phyloP scores from a whole-genome alignment of 441 rosid genomes.

The Populus trichocarpa region DNA sequence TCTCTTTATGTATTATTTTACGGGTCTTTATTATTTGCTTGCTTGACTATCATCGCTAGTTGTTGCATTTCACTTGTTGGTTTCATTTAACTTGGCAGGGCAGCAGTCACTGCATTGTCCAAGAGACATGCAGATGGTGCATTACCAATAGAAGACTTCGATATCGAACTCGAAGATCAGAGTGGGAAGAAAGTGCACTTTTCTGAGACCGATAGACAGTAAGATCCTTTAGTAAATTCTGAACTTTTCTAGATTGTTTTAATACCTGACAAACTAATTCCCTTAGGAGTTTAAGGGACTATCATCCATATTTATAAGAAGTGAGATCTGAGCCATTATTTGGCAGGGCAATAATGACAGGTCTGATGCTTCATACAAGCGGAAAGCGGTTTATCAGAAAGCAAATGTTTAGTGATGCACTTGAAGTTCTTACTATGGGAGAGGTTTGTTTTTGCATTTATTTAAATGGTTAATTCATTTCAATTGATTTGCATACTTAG shows the following conservation, averaged over 20 bases:
- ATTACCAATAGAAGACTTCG: slow-evolving; percentile 60
- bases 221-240: slow-evolving; percentile 12
- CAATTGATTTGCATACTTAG: neutral
- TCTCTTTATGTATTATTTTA: neutral
- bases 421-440: slow-evolving; percentile 84
- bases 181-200: slow-evolving; percentile 55
- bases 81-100: slow-evolving; percentile 43
- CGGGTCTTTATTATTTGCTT: neutral
- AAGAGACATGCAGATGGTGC: slow-evolving; percentile 78
- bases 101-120: slow-evolving; percentile 71
- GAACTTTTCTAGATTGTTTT: slow-evolving; percentile 3
- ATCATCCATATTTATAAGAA: neutral
- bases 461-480: neutral
- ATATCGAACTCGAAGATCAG: slow-evolving; percentile 86
- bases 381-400: slow-evolving; percentile 59
- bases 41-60: neutral
- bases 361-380: slow-evolving; percentile 78
- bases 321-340: slow-evolving; percentile 7
- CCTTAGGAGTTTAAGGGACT: neutral
- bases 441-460: slow-evolving; percentile 43
- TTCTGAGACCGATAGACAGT: slow-evolving; percentile 81
- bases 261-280: neutral
- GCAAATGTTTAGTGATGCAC: slow-evolving; percentile 63
- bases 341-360: slow-evolving; percentile 77
- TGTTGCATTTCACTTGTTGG: neutral